Conservation (phyloP, 495 filamentous ascomycete species). For the Staphylotrichum longicolle region DNA sequence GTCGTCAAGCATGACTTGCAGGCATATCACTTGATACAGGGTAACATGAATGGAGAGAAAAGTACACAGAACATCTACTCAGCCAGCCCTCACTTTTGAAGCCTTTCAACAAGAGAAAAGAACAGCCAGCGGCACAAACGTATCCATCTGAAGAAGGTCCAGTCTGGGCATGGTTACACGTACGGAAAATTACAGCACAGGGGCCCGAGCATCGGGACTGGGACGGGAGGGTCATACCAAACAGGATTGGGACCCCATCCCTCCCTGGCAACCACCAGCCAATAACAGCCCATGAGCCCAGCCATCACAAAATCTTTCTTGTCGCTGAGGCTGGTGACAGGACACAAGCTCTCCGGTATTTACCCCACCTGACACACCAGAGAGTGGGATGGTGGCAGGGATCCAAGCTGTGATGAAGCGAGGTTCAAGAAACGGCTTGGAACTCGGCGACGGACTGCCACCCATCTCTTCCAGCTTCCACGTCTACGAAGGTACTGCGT, state of each 20-base stretch:
- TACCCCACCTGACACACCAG: constrained; percentile 19
- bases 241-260: constrained; percentile 17
- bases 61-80: too few species aligned
- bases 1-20: too few species aligned
- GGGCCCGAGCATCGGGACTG: constrained; percentile 15
- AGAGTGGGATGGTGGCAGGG: constrained; percentile 11
- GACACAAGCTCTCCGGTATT: constrained; percentile 7
- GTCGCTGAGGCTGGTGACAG: constrained; percentile 19
- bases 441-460: background rate
- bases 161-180: too few species aligned
- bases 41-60: too few species aligned
- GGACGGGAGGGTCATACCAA: constrained; percentile 21
- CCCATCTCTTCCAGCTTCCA: background rate
- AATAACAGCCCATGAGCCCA: constrained; percentile 42
- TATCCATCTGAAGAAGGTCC: too few species aligned
- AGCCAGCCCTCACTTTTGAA: too few species aligned
- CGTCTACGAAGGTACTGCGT: too few species aligned
- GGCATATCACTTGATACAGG: too few species aligned
- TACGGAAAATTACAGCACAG: too few species aligned
- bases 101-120: too few species aligned
- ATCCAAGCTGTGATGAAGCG: constrained; percentile 1
- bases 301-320: constrained; percentile 41
- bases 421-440: too few species aligned
- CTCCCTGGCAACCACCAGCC: constrained; percentile 26
- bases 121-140: too few species aligned